Evolutionary conservation across 495 filamentous ascomycete species (phyloP).

Genomic region (Cercophora scortea): DNA sequence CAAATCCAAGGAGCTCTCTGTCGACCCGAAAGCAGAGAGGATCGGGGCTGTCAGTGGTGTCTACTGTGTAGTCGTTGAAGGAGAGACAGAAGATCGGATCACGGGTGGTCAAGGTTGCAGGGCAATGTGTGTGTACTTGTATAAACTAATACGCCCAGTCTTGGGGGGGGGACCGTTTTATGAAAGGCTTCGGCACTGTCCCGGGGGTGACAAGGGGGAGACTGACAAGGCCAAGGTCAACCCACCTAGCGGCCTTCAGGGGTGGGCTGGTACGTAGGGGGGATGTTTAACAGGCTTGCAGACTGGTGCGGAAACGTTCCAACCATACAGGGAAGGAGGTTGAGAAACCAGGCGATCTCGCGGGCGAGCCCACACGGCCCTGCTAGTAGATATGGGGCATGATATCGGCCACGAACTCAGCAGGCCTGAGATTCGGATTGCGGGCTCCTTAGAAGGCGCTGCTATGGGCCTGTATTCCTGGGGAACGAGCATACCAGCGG

Average conservation of each 20-base stretch:
- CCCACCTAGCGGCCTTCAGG: slow-evolving; percentile 32
- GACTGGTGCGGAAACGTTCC: slow-evolving; percentile 37
- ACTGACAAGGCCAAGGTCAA: slow-evolving; percentile 31
- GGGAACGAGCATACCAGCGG: slow-evolving; percentile 1
- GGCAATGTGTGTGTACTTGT: slow-evolving; percentile 38
- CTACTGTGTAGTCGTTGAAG: slow-evolving; percentile 9
- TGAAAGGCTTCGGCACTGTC: slow-evolving; percentile 42
- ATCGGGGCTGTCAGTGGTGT: not conserved
- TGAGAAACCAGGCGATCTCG: slow-evolving; percentile 41
- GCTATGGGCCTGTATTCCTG: slow-evolving; percentile 12
- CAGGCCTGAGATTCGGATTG: slow-evolving; percentile 6
- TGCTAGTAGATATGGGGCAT: slow-evolving; percentile 27
- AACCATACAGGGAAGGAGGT: slow-evolving; percentile 49
- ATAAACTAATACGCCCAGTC: slow-evolving; percentile 36
- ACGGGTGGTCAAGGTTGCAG: slow-evolving; percentile 35
- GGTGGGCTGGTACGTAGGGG: slow-evolving; percentile 28
- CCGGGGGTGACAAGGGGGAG: slow-evolving; percentile 33
- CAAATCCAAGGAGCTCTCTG: not conserved
- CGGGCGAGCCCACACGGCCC: slow-evolving; percentile 19
- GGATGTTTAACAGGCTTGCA: slow-evolving; percentile 34
- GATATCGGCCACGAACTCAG: slow-evolving; percentile 9
- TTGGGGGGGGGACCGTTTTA: slow-evolving; percentile 41
- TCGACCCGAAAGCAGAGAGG: not conserved
- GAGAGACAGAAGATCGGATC: slow-evolving; percentile 29
- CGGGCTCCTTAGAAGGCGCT: slow-evolving; percentile 10